A percentile compares a stretch with the other conserved stretches of the same genome.
These are phyloP conservation scores for Nicotiana paniculata DNA, from an alignment of 257 asterid species.

Conservation along the genomic window DNA sequence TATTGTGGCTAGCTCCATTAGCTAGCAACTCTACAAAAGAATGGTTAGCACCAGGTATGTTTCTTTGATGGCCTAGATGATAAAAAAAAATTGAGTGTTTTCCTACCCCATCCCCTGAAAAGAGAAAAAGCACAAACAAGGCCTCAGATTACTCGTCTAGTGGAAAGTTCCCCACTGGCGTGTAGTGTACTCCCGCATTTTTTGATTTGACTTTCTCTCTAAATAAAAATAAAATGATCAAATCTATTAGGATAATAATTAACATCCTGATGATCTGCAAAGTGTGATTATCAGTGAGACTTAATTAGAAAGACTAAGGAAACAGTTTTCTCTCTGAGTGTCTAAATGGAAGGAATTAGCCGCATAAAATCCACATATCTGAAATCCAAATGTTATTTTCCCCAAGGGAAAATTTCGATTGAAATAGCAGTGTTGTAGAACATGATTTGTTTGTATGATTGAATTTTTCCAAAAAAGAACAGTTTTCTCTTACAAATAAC, in stretches of 20 bases:
- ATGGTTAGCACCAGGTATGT: slow-evolving; percentile 88
- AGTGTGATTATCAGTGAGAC: not conserved
- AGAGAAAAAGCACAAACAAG: not conserved
- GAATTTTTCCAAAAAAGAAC: not conserved
- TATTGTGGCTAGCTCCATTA: slow-evolving; percentile 93
- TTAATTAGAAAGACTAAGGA: not conserved
- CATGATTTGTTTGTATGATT: no score
- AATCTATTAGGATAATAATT: not conserved
- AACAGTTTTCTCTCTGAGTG: not conserved
- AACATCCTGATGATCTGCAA: not conserved
- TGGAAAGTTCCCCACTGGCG: not conserved
- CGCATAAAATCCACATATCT: no score
- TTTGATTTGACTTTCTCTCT: not conserved
- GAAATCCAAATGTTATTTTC: no score
- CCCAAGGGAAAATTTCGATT: no score
- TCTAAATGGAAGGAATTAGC: no score
- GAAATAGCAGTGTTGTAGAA: no score
- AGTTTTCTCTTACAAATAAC: not conserved
- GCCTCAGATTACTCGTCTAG: not conserved
- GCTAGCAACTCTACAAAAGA: slow-evolving; percentile 48
- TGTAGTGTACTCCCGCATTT: not conserved
- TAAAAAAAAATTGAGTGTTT: not conserved
- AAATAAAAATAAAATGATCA: no score
- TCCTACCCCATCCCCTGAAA: not conserved
- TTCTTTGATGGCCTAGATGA: slow-evolving; percentile 6